Evolutionary conservation across 768 basidiomycete genomes (phyloP).

Genomic region (Coprinellus micaceus): DNA sequence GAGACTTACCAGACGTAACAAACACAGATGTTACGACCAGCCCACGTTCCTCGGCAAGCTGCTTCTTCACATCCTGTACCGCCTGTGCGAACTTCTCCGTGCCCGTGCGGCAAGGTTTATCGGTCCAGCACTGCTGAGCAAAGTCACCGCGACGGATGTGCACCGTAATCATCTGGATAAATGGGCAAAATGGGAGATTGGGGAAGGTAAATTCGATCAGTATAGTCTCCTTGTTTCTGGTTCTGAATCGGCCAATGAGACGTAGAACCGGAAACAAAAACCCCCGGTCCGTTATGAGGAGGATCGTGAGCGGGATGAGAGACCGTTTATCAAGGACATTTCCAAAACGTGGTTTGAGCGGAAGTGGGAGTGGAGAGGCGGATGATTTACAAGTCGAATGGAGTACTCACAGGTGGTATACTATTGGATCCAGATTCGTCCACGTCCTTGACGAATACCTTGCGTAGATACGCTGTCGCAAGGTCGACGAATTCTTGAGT

Average conservation of each 20-base stretch:
- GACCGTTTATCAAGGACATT: background rate
- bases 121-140: conserved; percentile 26
- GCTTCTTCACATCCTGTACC: background rate
- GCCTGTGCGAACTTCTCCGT: background rate
- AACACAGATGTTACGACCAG: background rate
- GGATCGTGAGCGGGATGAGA: background rate
- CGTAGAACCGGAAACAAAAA: background rate
- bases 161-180: conserved; percentile 38
- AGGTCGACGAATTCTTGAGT: conserved; percentile 27
- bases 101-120: conserved; percentile 2
- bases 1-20: conserved; percentile 3
- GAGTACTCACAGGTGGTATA: conserved; percentile 30
- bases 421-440: conserved; percentile 17
- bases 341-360: too few species aligned
- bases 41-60: conserved; percentile 1
- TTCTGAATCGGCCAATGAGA: background rate
- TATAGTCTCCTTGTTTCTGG: background rate
- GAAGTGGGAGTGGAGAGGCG: background rate
- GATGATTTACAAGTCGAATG: background rate
- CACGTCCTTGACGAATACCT: conserved; percentile 23
- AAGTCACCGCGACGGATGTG: conserved; percentile 50
- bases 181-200: background rate
- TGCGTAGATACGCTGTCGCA: conserved; percentile 30
- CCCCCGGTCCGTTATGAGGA: background rate
- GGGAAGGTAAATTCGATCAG: background rate